Conservation (phyloP, 345 rosid genomes). For the Hypericum androsaemum region DNA sequence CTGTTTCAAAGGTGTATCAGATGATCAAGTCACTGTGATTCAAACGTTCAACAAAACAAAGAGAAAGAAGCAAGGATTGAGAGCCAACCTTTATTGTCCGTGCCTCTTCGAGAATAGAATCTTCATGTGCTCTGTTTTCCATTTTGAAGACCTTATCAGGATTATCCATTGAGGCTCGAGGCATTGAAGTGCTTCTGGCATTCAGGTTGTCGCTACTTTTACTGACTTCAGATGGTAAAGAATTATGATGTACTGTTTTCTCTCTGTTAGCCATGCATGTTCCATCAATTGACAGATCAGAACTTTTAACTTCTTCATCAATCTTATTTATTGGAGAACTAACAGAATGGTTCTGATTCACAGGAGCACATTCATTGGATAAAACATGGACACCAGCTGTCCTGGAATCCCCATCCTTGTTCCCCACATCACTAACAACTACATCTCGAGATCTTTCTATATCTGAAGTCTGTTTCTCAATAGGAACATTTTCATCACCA, state of each 20-base stretch:
- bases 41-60: constrained; percentile 11
- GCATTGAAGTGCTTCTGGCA: constrained; percentile 21
- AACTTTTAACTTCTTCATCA: constrained; percentile 33
- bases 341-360: constrained; percentile 17
- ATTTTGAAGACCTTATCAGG: constrained; percentile 28
- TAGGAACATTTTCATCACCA: constrained; percentile 32
- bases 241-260: constrained; percentile 29
- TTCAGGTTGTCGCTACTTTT: constrained; percentile 25
- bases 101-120: constrained; percentile 88
- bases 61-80: constrained; percentile 10
- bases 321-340: constrained; percentile 27
- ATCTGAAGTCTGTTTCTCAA: constrained; percentile 28
- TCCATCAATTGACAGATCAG: constrained; percentile 35
- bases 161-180: constrained; percentile 26
- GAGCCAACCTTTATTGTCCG: constrained; percentile 61
- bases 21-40: constrained; percentile 14
- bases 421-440: constrained; percentile 30
- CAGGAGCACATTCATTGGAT: constrained; percentile 20
- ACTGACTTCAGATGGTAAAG: constrained; percentile 27
- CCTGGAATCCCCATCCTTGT: constrained; percentile 35
- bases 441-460: constrained; percentile 30
- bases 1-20: constrained; percentile 34
- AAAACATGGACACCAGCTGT: constrained; percentile 22
- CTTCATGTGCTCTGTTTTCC: constrained; percentile 56
- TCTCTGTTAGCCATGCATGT: constrained; percentile 27